These are phyloP conservation scores for Candida berthetii DNA, from an alignment of 805 yeast genomes.

Conservation along the genomic window DNA sequence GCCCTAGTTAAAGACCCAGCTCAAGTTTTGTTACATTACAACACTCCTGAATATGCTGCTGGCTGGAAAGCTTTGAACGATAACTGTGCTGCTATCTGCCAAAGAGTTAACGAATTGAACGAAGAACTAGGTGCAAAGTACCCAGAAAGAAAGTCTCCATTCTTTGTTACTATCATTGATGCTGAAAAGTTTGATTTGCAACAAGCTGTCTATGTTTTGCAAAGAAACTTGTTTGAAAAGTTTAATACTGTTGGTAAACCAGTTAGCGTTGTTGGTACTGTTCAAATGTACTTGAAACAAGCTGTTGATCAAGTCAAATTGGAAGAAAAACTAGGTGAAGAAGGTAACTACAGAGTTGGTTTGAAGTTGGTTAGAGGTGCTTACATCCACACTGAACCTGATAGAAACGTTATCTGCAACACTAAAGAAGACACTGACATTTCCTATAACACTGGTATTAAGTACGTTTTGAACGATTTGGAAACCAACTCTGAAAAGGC, in stretches of 20 bases:
- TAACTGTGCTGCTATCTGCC: constrained; percentile 61
- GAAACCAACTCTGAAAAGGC: constrained; percentile 32
- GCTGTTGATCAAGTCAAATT: constrained; percentile 52
- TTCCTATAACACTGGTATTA: constrained; percentile 68
- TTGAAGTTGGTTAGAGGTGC: constrained; percentile 94
- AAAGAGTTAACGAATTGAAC: constrained; percentile 50
- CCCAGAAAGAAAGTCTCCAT: constrained; percentile 66
- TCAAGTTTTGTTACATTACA: constrained; percentile 56
- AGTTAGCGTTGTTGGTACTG: constrained; percentile 78
- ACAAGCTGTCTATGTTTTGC: constrained; percentile 86
- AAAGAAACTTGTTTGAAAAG: constrained; percentile 68
- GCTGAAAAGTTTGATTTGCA: constrained; percentile 90
- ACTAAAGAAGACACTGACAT: constrained; percentile 77
- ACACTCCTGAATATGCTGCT: constrained; percentile 42
- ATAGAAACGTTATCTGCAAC: constrained; percentile 66
- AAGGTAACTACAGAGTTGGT: constrained; percentile 64
- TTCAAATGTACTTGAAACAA: constrained; percentile 85
- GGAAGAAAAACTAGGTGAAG: constrained; percentile 62
- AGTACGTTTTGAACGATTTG: constrained; percentile 50
- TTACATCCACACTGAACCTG: constrained; percentile 82
- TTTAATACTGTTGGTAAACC: constrained; percentile 59
- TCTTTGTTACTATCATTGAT: constrained; percentile 75
- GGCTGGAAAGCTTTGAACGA: constrained; percentile 54
- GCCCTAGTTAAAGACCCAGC: constrained; percentile 80
- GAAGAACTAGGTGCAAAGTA: constrained; percentile 36